phyloP scores from a whole-genome alignment of 805 yeast genomes.

The Barnettozyma pratensis region DNA sequence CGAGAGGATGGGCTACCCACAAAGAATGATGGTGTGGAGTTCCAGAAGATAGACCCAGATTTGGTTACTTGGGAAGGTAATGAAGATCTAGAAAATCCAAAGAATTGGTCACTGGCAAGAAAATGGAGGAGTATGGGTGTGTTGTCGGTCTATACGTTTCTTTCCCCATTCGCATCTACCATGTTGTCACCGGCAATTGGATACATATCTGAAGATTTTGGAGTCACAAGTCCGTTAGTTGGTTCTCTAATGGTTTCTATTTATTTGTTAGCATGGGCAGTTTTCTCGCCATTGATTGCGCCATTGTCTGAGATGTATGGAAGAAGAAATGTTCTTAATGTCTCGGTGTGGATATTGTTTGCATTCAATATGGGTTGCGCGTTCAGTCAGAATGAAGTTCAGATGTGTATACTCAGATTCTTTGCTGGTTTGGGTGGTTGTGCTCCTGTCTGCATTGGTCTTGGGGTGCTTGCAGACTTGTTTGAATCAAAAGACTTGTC shows the following conservation, averaged over 20 bases:
- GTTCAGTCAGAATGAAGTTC: constrained; percentile 44
- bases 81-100: constrained; percentile 54
- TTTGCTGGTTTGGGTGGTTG: constrained; percentile 62
- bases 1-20: constrained; percentile 26
- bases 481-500: constrained; percentile 46
- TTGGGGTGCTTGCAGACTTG: constrained; percentile 61
- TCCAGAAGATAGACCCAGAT: constrained; percentile 52
- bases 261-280: constrained; percentile 58
- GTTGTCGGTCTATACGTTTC: constrained; percentile 50
- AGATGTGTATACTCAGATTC: constrained; percentile 53
- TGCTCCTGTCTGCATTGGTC: constrained; percentile 63
- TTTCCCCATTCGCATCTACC: constrained; percentile 59
- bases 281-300: constrained; percentile 54
- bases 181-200: constrained; percentile 55
- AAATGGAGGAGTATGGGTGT: constrained; percentile 40
- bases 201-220: constrained; percentile 39
- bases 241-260: constrained; percentile 48
- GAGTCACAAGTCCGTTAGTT: constrained; percentile 35
- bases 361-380: constrained; percentile 56
- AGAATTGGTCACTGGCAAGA: constrained; percentile 46
- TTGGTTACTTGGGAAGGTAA: constrained; percentile 62
- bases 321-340: constrained; percentile 43
- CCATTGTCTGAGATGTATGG: constrained; percentile 60
- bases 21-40: constrained; percentile 45
- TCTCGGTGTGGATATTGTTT: constrained; percentile 42